Base-by-base conservation (phyloP, 371 early-diverging fungal species). In the Cokeromyces recurvatus region DNA sequence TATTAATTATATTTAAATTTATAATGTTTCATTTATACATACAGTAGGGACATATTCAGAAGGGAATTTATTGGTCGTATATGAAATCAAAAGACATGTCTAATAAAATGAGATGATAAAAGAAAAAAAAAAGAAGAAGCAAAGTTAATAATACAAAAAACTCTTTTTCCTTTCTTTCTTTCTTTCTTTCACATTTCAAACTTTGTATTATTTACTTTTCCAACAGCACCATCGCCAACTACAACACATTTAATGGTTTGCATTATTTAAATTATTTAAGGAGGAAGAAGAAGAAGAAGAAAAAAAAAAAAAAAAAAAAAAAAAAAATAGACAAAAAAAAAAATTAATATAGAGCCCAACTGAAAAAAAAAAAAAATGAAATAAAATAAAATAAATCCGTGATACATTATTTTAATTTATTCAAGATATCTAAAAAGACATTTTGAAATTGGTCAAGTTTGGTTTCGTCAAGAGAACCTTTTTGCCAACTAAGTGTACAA, bases 191-290 rank as follows among this genome's bases (percentile, higher is more conserved):
- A n/a, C n/a, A n/a, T n/a, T n/a, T n/a, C n/a, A n/a, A n/a, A n/a
- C n/a, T 21, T 27, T 39, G 15, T 38, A n/a, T 38, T 37, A 57
- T 59, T 63, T 79, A 86, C 90, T 84, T 97, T 95, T 61, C 96
- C 96, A 62, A 97, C 98, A 46, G 96, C 96, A 86, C 98, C 98
- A 77, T 97, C 98, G 53, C 98, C 98, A 45, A 97, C 96, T 37
- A 97, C 98, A 48, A 91, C 92, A 74, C 92, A 91, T 73, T 91
- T 91, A 51, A 92, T 91, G 32, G 91, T 89, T 68, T 89, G 90
- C 90, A 89, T 91, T 56, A 6, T 25, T 25, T 15, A n/a, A n/a
- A n/a, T n/a, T n/a, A n/a, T n/a, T n/a, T n/a, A n/a, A n/a, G 40
- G 19, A 21, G 25, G 27, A 32, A 39, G 32, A 52, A 32, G 24